Percentiles rank a stretch among this genome's conserved stretches.
phyloP scores from a whole-genome alignment of 495 filamentous ascomycete genomes.

The Neurospora tetraspora region DNA sequence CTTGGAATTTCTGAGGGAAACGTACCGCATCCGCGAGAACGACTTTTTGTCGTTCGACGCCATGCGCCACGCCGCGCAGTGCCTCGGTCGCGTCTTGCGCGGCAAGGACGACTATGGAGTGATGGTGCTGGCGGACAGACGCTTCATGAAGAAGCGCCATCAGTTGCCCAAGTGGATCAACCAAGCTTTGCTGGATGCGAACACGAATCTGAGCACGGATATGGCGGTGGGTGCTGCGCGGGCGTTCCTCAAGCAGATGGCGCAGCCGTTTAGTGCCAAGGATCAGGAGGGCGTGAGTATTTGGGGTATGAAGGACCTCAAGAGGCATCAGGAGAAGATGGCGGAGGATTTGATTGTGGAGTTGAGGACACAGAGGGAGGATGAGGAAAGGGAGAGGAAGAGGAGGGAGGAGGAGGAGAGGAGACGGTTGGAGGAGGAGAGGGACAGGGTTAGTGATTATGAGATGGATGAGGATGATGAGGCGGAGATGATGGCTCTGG shows the following conservation, averaged over 20 bases:
- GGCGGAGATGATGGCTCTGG: conserved; percentile 55
- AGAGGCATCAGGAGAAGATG: conserved; percentile 65
- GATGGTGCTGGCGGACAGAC: conserved; percentile 91
- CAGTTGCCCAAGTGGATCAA: conserved; percentile 98
- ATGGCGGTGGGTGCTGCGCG: conserved; percentile 86
- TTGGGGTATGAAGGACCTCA: conserved; percentile 74
- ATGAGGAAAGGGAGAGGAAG: conserved; percentile 23
- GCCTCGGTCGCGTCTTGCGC: conserved; percentile 85
- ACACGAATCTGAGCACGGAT: conserved; percentile 84
- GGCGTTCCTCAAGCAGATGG: conserved; percentile 83
- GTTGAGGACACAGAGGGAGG: conserved; percentile 21
- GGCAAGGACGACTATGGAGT: conserved; percentile 98
- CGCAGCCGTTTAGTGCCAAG: conserved; percentile 69
- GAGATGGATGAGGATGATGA: conserved; percentile 52
- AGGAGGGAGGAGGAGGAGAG: conserved; percentile 14
- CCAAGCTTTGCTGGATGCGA: conserved; percentile 71
- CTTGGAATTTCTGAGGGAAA: conserved; percentile 91
- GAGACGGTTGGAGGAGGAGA: background rate
- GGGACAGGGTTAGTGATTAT: conserved; percentile 38
- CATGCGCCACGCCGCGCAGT: conserved; percentile 97
- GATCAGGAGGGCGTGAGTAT: conserved; percentile 88
- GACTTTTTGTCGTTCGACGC: conserved; percentile 99
- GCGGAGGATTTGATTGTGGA: conserved; percentile 49
- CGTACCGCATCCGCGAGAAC: conserved; percentile 92
- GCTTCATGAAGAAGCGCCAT: conserved; percentile 78